Evolutionary conservation across 495 filamentous ascomycete species (phyloP).

Genomic region (Durotheca rogersii): DNA sequence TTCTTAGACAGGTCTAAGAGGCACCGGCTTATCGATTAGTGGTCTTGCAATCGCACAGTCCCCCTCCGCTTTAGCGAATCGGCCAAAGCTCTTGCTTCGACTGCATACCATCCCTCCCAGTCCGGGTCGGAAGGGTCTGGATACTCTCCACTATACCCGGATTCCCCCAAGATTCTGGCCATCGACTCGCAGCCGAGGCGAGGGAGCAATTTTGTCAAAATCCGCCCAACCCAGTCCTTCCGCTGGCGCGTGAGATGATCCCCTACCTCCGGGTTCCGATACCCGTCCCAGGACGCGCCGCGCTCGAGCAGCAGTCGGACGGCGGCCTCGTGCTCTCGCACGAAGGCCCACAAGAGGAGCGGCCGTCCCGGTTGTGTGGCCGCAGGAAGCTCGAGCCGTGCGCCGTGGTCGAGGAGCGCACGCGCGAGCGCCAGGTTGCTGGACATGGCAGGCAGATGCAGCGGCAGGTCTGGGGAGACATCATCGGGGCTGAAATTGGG

Average conservation of each 20-base stretch:
- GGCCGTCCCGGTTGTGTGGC: background rate
- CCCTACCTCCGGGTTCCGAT: background rate
- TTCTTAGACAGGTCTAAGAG: too few relatives aligned
- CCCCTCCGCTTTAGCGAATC: too few relatives aligned
- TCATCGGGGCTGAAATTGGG: background rate
- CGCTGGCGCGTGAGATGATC: background rate
- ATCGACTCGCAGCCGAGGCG: slow-evolving; percentile 8
- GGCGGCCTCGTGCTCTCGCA: slow-evolving; percentile 3
- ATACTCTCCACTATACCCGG: too few relatives aligned
- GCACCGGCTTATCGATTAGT: too few relatives aligned
- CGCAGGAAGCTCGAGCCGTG: background rate
- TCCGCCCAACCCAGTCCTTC: background rate
- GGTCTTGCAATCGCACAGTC: too few relatives aligned
- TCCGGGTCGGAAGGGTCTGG: too few relatives aligned
- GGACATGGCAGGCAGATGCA: background rate
- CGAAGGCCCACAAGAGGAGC: slow-evolving; percentile 5
- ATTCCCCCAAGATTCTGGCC: slow-evolving; percentile 1
- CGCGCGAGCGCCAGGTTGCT: slow-evolving; percentile 5
- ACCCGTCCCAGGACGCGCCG: slow-evolving; percentile 3
- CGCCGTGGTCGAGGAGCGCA: slow-evolving; percentile 2
- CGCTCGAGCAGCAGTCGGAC: slow-evolving; percentile 8
- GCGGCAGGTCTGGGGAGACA: background rate
- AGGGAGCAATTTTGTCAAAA: background rate
- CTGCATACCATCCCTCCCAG: too few relatives aligned
- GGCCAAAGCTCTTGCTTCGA: too few relatives aligned